Evolutionary conservation across 208 protist species (phyloP), one percentile per base, ranked within the genome.

Genomic region (Angomonas ambiguus): DNA sequence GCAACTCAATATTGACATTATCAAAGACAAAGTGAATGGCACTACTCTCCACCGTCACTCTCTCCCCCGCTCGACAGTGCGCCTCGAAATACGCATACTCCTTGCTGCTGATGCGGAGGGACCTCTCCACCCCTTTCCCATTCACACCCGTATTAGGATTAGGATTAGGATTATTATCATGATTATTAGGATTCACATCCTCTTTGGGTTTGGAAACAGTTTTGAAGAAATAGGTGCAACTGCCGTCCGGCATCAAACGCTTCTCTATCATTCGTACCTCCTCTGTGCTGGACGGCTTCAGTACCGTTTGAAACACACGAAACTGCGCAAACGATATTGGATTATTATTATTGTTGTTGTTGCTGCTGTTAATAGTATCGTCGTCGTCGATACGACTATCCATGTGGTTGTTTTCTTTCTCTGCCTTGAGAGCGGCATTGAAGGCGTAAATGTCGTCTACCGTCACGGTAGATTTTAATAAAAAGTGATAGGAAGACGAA

Each of bases 41-140:
- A 41, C 74, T 63, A 62, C 74, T 60, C 35, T 82, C 69, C 31
- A 94, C 82, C n/a, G n/a, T n/a, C 31, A 87, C 78, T 24, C 65
- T 72, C 13, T 77, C 60, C 20, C 64, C 65, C 10, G 53, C 45
- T 49, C 92, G 85, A 16, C 74, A 73, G 70, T 94, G 79, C 24
- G 77, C 48, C 53, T 80, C 66, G 49, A 94, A 69, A 58, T 69
- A 77, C n/a, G 45, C 61, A 71, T 92, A 94, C 74, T 91, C 85
- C 42, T 76, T 79, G 71, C 74, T 82, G 72, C 82, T 88, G 45
- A 94, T 89, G 51, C 79, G 76, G 63, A 88, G 74, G 58, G 76
- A 72, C 18, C 74, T 76, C 60, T 83, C 76, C 22, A 87, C 68
- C 28, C 76, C 67, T 48, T 83, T 67, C 65, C 76, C 70, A 51